phyloP scores from a whole-genome alignment of 148 eudicot species.

The Polygonum aviculare region DNA sequence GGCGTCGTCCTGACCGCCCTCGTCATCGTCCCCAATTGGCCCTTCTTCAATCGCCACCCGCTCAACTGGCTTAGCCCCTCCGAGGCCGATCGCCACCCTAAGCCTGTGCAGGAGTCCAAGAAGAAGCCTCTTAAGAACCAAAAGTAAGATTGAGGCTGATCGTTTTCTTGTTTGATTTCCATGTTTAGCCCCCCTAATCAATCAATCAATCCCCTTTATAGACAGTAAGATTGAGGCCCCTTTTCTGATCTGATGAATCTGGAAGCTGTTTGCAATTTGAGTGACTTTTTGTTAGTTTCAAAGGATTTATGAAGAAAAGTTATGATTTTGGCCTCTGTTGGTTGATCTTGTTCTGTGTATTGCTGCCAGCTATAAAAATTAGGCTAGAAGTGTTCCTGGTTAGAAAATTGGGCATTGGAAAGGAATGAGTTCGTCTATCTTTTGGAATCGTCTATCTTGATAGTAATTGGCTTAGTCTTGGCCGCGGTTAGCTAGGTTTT shows the following conservation, averaged over 20 bases:
- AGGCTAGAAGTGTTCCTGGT: too few relatives aligned
- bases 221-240: neutral
- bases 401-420: too few relatives aligned
- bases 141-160: constrained; percentile 1
- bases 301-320: neutral
- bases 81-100: constrained; percentile 67
- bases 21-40: constrained; percentile 78
- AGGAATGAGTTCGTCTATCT: too few relatives aligned
- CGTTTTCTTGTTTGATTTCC: neutral
- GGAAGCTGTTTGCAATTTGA: neutral
- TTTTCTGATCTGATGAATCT: neutral
- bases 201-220: neutral
- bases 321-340: neutral
- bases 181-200: neutral
- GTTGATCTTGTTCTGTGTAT: neutral
- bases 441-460: too few relatives aligned
- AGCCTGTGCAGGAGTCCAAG: constrained; percentile 31
- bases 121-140: constrained; percentile 14
- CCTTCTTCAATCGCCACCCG: constrained; percentile 61
- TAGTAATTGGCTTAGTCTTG: too few relatives aligned
- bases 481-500: too few relatives aligned
- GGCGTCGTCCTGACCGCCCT: constrained; percentile 68
- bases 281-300: neutral
- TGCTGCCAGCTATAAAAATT: neutral
- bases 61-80: constrained; percentile 71